Evolutionary conservation across 2,329 filamentous ascomycete genomes (phyloP).

Genomic region (Aspergillus aculeatinus): DNA sequence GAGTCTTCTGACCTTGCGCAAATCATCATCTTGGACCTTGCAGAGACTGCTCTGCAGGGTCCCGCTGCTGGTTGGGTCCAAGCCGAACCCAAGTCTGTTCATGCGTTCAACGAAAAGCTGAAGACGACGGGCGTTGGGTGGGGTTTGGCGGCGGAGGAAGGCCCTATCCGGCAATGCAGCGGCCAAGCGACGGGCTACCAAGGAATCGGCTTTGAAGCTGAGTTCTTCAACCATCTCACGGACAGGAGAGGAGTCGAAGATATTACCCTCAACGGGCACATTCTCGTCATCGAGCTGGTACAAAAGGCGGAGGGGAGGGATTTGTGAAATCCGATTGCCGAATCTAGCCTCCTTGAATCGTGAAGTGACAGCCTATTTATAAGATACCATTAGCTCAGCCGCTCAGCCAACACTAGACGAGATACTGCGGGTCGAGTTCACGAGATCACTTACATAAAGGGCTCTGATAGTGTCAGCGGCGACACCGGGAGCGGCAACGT

Average conservation of each 20-base stretch:
- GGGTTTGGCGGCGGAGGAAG: constrained; percentile 78
- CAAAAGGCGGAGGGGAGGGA: constrained; percentile 82
- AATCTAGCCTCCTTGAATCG: constrained; percentile 90
- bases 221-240: constrained; percentile 95
- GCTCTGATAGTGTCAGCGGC: constrained; percentile 75
- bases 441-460: constrained; percentile 60
- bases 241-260: constrained; percentile 85
- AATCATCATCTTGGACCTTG: constrained; percentile 81
- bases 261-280: constrained; percentile 91
- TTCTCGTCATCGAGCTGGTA: constrained; percentile 98
- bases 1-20: constrained; percentile 65
- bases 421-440: background rate
- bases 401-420: background rate
- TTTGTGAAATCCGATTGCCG: constrained; percentile 72
- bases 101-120: constrained; percentile 91
- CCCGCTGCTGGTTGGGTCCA: constrained; percentile 86
- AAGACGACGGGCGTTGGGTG: constrained; percentile 83
- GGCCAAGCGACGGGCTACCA: constrained; percentile 81
- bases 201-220: constrained; percentile 86
- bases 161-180: constrained; percentile 85
- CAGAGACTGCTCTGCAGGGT: constrained; percentile 92
- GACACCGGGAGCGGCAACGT: constrained; percentile 64
- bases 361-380: constrained; percentile 66
- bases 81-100: constrained; percentile 83
- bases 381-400: constrained; percentile 6